Conservation (phyloP, 768 basidiomycete species). For the Macrocybe gigantea region DNA sequence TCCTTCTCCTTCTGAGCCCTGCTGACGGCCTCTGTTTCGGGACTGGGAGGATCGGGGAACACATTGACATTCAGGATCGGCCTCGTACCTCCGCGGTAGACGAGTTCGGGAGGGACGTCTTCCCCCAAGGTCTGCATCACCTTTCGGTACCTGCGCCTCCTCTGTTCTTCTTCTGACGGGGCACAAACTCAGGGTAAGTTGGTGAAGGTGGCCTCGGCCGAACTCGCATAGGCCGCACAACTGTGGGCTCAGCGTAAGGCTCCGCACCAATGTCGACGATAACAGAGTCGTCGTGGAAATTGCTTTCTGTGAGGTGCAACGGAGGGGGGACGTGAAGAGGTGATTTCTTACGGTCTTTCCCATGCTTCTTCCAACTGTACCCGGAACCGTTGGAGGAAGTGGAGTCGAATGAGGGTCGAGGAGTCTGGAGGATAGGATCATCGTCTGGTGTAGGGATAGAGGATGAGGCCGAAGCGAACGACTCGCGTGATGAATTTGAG, state of each 20-base stretch:
- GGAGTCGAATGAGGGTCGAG: slow-evolving; percentile 5
- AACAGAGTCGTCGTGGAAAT: slow-evolving; percentile 3
- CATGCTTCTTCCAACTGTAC: slow-evolving; percentile 4
- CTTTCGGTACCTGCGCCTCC: slow-evolving; percentile 11
- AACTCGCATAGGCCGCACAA: background rate
- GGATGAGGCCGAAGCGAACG: too few species aligned
- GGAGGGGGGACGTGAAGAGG: slow-evolving; percentile 5
- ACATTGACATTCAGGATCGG: slow-evolving; percentile 5
- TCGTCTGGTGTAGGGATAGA: too few species aligned
- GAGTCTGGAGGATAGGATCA: too few species aligned
- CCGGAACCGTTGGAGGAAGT: background rate
- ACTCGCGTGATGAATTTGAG: too few species aligned
- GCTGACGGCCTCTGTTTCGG: background rate
- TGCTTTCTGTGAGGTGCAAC: slow-evolving; percentile 6
- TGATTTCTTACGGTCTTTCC: background rate
- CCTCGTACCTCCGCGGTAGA: slow-evolving; percentile 6
- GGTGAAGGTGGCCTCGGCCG: slow-evolving; percentile 2
- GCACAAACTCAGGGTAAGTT: slow-evolving; percentile 4
- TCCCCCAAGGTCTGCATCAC: slow-evolving; percentile 16
- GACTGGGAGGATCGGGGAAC: slow-evolving; percentile 8
- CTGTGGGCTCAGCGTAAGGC: slow-evolving; percentile 2
- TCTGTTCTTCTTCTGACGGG: slow-evolving; percentile 11
- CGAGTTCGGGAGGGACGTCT: slow-evolving; percentile 13
- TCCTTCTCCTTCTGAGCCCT: background rate
- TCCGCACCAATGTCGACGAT: slow-evolving; percentile 8